phyloP scores from a whole-genome alignment of 176 grass and related monocot genomes.

The Carex kokanica region DNA sequence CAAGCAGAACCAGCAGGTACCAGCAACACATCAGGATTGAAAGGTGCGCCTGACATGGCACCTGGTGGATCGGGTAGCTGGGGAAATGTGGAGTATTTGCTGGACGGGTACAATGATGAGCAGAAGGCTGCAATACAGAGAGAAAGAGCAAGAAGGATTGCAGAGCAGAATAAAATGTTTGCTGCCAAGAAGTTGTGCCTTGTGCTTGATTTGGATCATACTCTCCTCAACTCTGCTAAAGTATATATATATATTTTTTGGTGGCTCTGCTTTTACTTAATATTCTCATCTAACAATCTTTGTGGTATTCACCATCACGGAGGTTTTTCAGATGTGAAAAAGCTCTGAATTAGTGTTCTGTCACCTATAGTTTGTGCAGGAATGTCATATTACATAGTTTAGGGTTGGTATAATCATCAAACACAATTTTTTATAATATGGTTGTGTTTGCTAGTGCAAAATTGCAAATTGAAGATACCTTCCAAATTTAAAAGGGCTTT shows the following conservation, averaged over 20 bases:
- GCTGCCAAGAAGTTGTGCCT: constrained; percentile 75
- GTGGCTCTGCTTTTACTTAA: not conserved
- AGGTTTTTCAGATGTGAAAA: not conserved
- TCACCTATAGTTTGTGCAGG: not conserved
- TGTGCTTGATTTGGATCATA: constrained; percentile 98
- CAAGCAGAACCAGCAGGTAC: constrained; percentile 5
- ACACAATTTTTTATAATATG: not conserved
- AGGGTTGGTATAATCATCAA: not conserved
- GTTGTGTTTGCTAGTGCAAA: not conserved
- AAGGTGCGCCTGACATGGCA: constrained; percentile 25
- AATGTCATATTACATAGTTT: not conserved
- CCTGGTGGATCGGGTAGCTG: constrained; percentile 38
- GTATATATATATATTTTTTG: constrained; percentile 40
- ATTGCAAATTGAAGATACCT: not conserved
- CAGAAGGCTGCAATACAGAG: constrained; percentile 92
- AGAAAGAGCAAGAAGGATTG: constrained; percentile 88
- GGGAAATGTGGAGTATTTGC: constrained; percentile 74
- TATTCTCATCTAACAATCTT: not conserved
- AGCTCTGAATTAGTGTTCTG: not conserved
- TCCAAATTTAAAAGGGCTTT: not conserved
- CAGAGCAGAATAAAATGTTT: constrained; percentile 86
- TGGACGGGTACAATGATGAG: constrained; percentile 87
- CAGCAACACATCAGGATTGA: constrained; percentile 19
- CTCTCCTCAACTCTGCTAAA: constrained; percentile 95
- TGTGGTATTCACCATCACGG: not conserved